Conservation (phyloP, 345 rosid genomes). For the Syzygium aromaticum region DNA sequence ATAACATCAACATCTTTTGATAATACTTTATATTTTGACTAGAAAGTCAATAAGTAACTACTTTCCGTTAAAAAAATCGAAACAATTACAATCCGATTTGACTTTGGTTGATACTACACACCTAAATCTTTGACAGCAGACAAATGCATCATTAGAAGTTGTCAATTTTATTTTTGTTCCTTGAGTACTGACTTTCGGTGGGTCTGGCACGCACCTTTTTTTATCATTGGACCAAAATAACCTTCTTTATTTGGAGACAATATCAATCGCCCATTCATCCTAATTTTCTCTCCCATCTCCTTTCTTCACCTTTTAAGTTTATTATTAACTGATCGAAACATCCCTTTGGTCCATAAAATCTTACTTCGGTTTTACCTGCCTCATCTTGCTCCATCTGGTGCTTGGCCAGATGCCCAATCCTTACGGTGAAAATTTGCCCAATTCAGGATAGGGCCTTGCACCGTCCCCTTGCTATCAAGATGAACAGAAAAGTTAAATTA, state of each 20-base stretch:
- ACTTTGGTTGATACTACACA: background rate
- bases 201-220: background rate
- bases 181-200: background rate
- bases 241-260: background rate
- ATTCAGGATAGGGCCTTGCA: too few species aligned
- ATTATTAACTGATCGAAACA: background rate
- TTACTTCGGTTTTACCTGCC: background rate
- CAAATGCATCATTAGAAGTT: background rate
- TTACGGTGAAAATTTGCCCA: background rate
- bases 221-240: background rate
- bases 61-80: background rate
- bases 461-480: too few species aligned
- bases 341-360: background rate
- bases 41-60: background rate
- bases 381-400: background rate
- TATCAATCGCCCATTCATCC: background rate
- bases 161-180: background rate
- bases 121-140: background rate
- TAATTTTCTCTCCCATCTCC: background rate
- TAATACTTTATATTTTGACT: background rate
- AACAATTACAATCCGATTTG: background rate
- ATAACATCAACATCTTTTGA: background rate
- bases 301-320: background rate
- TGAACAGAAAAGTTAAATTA: too few species aligned
- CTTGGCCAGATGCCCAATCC: background rate